Percentiles rank a stretch among this genome's conserved stretches.
These are phyloP conservation scores for Blastobotrys raffinosifermentans DNA, from an alignment of 1,139 yeast genomes.

Conservation along the genomic window DNA sequence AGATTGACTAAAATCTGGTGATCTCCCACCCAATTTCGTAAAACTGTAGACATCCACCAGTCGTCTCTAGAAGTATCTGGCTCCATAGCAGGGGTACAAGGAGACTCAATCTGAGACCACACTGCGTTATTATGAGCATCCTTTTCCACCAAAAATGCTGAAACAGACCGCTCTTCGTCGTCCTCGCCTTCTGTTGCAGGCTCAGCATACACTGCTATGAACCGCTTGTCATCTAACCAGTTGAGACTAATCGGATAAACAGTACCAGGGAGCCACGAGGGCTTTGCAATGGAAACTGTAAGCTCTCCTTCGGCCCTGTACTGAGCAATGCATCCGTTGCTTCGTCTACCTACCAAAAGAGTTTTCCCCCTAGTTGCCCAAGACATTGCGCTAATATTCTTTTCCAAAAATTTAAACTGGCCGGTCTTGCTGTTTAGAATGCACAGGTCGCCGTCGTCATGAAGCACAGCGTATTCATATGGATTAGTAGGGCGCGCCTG, in stretches of 20 bases:
- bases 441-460: conserved; percentile 16
- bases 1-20: conserved; percentile 37
- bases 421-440: conserved; percentile 14
- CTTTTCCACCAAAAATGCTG: too few relatives aligned
- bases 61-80: conserved; percentile 45
- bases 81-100: too few relatives aligned
- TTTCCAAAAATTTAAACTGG: conserved; percentile 9
- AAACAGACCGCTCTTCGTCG: too few relatives aligned
- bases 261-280: conserved; percentile 19
- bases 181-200: too few relatives aligned
- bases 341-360: conserved; percentile 27
- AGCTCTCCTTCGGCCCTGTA: conserved; percentile 22
- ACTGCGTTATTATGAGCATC: too few relatives aligned
- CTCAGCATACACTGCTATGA: too few relatives aligned
- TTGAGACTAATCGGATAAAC: conserved; percentile 13
- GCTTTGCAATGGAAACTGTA: conserved; percentile 8
- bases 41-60: conserved; percentile 40
- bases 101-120: too few relatives aligned
- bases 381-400: conserved; percentile 24
- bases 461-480: conserved; percentile 23
- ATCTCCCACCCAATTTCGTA: conserved; percentile 42
- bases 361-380: conserved; percentile 36
- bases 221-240: conserved; percentile 21
- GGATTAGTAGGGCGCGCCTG: conserved; percentile 18
- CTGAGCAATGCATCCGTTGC: conserved; percentile 25